phyloP scores from a whole-genome alignment of 2,329 filamentous ascomycete species.

The Colletotrichum chrysophilum region DNA sequence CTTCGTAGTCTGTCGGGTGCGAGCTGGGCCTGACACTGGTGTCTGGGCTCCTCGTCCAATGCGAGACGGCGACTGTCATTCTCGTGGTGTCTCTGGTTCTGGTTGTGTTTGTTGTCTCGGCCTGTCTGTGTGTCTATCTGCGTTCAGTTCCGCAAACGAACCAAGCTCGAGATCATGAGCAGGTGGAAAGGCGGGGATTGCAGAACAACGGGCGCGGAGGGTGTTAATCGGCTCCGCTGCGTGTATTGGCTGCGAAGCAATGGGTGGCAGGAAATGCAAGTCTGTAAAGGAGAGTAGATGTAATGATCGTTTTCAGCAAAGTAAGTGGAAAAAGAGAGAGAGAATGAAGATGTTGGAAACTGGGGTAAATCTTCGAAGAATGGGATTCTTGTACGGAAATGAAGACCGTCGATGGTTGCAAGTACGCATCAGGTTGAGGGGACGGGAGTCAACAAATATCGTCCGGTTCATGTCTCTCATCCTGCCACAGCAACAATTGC shows the following conservation, averaged over 20 bases:
- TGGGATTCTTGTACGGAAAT: slow-evolving; percentile 23
- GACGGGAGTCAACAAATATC: slow-evolving; percentile 23
- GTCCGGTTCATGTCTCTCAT: slow-evolving; percentile 13
- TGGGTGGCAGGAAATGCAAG: not conserved
- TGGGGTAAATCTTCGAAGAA: slow-evolving; percentile 16
- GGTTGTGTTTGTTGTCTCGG: not conserved
- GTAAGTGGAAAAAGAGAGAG: slow-evolving; percentile 2
- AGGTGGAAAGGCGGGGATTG: not conserved
- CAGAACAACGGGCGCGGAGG: slow-evolving; percentile 1
- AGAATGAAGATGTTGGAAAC: slow-evolving; percentile 2
- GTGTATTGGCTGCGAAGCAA: not conserved
- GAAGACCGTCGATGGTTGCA: slow-evolving; percentile 21
- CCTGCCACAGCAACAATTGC: slow-evolving; percentile 20
- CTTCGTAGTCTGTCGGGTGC: slow-evolving; percentile 9
- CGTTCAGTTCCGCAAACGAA: slow-evolving; percentile 14
- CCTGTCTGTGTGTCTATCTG: not conserved
- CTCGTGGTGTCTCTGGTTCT: not conserved
- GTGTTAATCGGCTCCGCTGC: not conserved
- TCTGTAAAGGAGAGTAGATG: not conserved
- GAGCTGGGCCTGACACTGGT: slow-evolving; percentile 14
- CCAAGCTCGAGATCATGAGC: not conserved
- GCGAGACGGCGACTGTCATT: slow-evolving; percentile 22
- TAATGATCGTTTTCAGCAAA: slow-evolving; percentile 15
- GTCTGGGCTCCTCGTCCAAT: slow-evolving; percentile 20
- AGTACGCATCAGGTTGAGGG: slow-evolving; percentile 8